Base-by-base conservation (phyloP, 108 stramenopile species). In the Cyclotella baltica region DNA sequence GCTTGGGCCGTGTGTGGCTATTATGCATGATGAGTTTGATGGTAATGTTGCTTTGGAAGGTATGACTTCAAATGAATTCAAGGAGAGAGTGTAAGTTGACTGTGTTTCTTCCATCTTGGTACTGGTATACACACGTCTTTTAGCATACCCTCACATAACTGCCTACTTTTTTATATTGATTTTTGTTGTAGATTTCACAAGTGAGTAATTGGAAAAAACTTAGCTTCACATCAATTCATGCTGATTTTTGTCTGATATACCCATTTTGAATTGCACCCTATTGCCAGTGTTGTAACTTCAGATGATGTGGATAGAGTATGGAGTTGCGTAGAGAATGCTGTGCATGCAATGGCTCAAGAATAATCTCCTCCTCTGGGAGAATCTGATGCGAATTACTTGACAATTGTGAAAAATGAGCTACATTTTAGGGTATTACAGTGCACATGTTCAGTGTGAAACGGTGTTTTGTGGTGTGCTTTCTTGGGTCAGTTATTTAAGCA, bases 11-110 rank as follows among this genome's bases (percentile, higher is more conserved):
- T 94, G 93, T 76, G 88, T 92, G 28, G 91, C 86, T 1, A 65
- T 94, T 27, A 77, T 90, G 72, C 93, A 94, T 73, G 88, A 92
- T 30, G 93, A 94, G 35, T 94, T 84, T 82, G 82, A 76, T 27
- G 93, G 93, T 0, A 85, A 58, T 50, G 93, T 94, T 3, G 83
- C 86, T 11, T 72, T 94, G 47, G 90, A 90, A 56, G 93, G 93
- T 19, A 94, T 92, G 93, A 78, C 75, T n/a, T 43, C 57, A 29
- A 62, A 35, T 19, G 93, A 94, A 72, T 87, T 94, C 64, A 59
- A 34, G 62, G 83, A 85, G 16, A 67, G 91, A 43, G 84, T 90
- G 75, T 76, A 62, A 47, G 75, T 76, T 38, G 35, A 18, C 3
- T 35, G 13, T 35, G 33, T 0, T 29, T 61, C 16, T 6, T 9